Conservation (phyloP, 768 basidiomycete genomes). For the Tricholoma sp. region DNA sequence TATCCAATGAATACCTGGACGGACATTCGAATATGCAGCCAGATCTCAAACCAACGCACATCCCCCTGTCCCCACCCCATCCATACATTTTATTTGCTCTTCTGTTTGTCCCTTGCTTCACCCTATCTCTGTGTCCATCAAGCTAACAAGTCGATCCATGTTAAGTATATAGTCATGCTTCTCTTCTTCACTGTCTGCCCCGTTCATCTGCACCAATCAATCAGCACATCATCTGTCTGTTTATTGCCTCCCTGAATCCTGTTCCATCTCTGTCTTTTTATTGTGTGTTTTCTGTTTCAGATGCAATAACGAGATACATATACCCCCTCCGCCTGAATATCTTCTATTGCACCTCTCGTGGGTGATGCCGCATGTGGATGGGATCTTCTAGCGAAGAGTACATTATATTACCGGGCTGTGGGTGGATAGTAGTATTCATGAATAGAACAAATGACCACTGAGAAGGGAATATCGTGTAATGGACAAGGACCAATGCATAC, state of each 20-base stretch:
- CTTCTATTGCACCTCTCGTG: not conserved
- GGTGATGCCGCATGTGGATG: not conserved
- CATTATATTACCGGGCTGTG: constrained; percentile 2
- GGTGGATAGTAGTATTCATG: constrained; percentile 1
- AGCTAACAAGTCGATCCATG: constrained; percentile 18
- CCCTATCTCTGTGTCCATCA: constrained; percentile 9
- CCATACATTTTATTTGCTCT: constrained; percentile 13
- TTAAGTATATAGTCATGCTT: constrained; percentile 17
- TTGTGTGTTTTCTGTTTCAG: constrained; percentile 1
- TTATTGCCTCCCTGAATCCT: not conserved
- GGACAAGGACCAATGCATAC: not conserved
- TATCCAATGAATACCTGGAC: constrained; percentile 23
- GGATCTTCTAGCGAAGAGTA: not conserved
- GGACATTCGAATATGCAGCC: constrained; percentile 26
- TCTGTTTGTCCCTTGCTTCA: constrained; percentile 6
- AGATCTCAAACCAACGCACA: constrained; percentile 14
- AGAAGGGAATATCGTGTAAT: not conserved
- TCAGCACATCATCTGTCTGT: not conserved
- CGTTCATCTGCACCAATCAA: constrained; percentile 1
- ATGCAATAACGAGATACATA: constrained; percentile 5
- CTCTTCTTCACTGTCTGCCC: constrained; percentile 1
- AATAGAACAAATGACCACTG: not conserved
- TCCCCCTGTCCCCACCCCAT: constrained; percentile 12
- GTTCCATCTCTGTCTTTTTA: constrained; percentile 8
- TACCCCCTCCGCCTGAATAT: not conserved